Evolutionary conservation across 2,329 filamentous ascomycete species (phyloP).

Genomic region (Cylindrodendrum hubeiense): DNA sequence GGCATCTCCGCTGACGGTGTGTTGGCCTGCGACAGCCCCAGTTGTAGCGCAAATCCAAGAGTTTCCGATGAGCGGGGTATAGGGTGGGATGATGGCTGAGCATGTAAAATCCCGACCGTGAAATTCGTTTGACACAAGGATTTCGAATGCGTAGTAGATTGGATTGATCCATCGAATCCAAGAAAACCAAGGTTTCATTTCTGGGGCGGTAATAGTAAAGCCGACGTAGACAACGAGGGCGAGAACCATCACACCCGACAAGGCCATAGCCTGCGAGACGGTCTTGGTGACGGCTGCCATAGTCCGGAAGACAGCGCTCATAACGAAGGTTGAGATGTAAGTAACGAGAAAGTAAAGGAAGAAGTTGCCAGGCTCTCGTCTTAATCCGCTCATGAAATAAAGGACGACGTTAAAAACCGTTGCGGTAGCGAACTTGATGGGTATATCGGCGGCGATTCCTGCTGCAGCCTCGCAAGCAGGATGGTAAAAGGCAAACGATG

Average conservation of each 20-base stretch:
- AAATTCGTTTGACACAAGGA: constrained; percentile 80
- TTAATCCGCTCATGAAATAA: constrained; percentile 68
- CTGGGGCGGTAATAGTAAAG: constrained; percentile 41
- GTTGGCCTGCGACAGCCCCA: constrained; percentile 66
- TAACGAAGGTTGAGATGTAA: constrained; percentile 76
- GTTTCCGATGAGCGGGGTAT: constrained; percentile 56
- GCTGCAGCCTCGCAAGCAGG: constrained; percentile 66
- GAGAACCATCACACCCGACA: constrained; percentile 67
- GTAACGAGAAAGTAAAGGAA: constrained; percentile 82
- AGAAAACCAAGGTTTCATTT: constrained; percentile 74
- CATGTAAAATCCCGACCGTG: constrained; percentile 69
- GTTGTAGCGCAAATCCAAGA: constrained; percentile 66
- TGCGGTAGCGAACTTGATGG: constrained; percentile 66
- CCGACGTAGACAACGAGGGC: constrained; percentile 57
- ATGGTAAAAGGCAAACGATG: constrained; percentile 64
- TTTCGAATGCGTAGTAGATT: constrained; percentile 80
- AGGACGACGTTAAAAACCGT: constrained; percentile 66
- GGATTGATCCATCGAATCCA: constrained; percentile 85
- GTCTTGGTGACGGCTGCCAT: constrained; percentile 79
- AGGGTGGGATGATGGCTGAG: constrained; percentile 60
- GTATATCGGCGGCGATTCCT: constrained; percentile 66
- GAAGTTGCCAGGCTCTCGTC: constrained; percentile 74
- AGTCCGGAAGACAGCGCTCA: constrained; percentile 82
- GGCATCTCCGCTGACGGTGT: constrained; percentile 69
- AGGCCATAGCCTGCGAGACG: constrained; percentile 67